Evolutionary conservation across 768 basidiomycete genomes (phyloP).

Genomic region (Suillus discolor): DNA sequence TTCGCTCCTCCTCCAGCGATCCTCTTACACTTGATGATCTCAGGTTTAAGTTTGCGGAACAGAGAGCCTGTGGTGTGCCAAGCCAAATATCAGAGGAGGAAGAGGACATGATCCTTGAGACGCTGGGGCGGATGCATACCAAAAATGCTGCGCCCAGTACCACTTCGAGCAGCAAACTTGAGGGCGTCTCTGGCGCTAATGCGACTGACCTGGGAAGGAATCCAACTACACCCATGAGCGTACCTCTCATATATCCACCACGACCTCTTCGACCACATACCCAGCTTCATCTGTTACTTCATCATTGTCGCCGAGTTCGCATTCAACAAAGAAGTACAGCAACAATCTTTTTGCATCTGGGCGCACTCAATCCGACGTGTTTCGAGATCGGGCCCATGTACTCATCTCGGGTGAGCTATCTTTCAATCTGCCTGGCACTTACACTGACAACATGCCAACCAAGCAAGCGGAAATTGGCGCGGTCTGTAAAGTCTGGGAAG

Average conservation of each 20-base stretch:
- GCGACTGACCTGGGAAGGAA: constrained; percentile 23
- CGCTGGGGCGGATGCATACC: constrained; percentile 57
- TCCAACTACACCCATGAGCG: constrained; percentile 36
- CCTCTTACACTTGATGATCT: constrained; percentile 68
- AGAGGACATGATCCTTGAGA: constrained; percentile 82
- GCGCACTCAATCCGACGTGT: constrained; percentile 83
- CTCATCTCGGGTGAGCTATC: constrained; percentile 68
- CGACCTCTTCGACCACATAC: constrained; percentile 39
- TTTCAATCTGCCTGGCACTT: neutral
- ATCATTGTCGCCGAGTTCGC: constrained; percentile 38
- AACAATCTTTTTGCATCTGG: constrained; percentile 88
- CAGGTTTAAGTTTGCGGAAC: constrained; percentile 68
- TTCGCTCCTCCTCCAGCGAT: constrained; percentile 68
- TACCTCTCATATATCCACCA: constrained; percentile 38
- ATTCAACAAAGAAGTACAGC: constrained; percentile 73
- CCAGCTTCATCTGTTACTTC: constrained; percentile 42
- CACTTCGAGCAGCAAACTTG: constrained; percentile 17
- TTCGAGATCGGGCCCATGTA: constrained; percentile 98
- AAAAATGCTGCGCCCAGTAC: constrained; percentile 28
- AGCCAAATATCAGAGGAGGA: constrained; percentile 80
- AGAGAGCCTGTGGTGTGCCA: constrained; percentile 67
- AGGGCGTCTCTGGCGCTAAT: constrained; percentile 19
- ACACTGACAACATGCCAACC: constrained; percentile 52
- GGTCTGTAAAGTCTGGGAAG: constrained; percentile 37
- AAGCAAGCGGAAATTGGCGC: constrained; percentile 83